Evolutionary conservation across 331 rosid species (phyloP).

Genomic region (Telfairia occidentalis): DNA sequence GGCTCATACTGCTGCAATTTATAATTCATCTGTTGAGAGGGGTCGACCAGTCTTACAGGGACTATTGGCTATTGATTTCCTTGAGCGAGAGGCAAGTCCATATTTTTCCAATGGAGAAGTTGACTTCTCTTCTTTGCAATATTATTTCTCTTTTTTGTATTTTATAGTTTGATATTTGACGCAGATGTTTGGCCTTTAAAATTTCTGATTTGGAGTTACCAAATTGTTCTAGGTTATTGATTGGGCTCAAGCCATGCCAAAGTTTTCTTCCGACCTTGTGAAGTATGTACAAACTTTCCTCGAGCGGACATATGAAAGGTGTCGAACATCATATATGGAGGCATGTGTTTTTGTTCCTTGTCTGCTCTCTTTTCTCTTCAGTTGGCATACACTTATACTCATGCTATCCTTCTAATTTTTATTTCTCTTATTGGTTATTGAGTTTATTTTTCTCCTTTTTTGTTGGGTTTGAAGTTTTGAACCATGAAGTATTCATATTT

Average conservation of each 20-base stretch:
- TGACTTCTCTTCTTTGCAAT: neutral
- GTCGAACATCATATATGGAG: constrained; percentile 97
- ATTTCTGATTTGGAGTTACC: constrained; percentile 13
- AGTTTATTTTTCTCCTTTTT: neutral
- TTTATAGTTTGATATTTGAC: constrained; percentile 7
- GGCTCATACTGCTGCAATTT: constrained; percentile 62
- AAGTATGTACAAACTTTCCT: constrained; percentile 91
- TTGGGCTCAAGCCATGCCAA: constrained; percentile 99
- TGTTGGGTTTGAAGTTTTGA: neutral
- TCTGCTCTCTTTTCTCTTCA: neutral
- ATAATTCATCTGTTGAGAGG: constrained; percentile 76
- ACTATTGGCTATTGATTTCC: constrained; percentile 82
- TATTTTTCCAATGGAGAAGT: constrained; percentile 7
- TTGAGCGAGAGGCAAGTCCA: constrained; percentile 78
- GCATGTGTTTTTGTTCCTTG: constrained; percentile 24
- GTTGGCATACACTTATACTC: neutral
- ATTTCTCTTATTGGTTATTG: neutral
- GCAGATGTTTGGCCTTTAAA: neutral
- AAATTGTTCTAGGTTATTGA: constrained; percentile 68
- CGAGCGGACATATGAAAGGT: constrained; percentile 94
- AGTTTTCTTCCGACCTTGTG: constrained; percentile 80
- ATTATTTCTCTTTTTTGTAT: constrained; percentile 4
- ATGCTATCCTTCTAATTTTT: neutral
- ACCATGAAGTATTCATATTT: neutral
- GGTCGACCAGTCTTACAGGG: constrained; percentile 98